phyloP scores from a whole-genome alignment of 139 green algal species.

The Pleodorina starrii region DNA sequence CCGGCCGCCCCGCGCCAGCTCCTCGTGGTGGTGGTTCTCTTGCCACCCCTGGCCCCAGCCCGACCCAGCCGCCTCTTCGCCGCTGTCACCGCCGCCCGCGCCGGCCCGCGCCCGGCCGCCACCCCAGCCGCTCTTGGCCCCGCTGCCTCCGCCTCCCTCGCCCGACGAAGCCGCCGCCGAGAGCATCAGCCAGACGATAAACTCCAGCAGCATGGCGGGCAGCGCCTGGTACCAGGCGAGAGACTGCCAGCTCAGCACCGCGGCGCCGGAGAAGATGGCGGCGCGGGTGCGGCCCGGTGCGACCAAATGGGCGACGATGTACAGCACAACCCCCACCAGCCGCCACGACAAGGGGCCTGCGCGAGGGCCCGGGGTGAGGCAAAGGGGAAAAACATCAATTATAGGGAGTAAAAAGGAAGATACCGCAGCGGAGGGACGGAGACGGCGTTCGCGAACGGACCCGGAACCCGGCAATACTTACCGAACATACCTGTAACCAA shows the following conservation, averaged over 20 bases:
- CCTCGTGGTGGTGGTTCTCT: background rate
- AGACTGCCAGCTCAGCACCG: background rate
- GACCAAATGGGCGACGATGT: background rate
- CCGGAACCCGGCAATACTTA: too few species aligned
- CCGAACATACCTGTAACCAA: too few species aligned
- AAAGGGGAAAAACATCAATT: background rate
- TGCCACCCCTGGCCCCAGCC: background rate
- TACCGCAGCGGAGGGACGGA: too few species aligned
- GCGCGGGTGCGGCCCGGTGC: constrained; percentile 18
- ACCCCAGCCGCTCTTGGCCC: background rate
- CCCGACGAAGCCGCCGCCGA: background rate
- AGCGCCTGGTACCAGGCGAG: constrained; percentile 40
- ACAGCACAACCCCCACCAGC: background rate
- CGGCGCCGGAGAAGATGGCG: background rate
- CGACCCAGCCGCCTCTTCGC: background rate
- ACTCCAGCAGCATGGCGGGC: constrained; percentile 25
- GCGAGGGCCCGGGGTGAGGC: background rate
- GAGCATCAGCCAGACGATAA: constrained; percentile 6
- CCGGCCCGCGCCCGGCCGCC: background rate
- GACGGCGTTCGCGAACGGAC: too few species aligned
- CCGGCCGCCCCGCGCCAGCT: background rate
- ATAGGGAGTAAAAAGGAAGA: background rate
- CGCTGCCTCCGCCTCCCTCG: background rate
- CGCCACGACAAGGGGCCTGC: background rate
- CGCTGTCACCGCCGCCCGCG: background rate